These are phyloP conservation scores for Macrolepiota fuliginosa DNA, from an alignment of 768 basidiomycete species.

Conservation along the genomic window DNA sequence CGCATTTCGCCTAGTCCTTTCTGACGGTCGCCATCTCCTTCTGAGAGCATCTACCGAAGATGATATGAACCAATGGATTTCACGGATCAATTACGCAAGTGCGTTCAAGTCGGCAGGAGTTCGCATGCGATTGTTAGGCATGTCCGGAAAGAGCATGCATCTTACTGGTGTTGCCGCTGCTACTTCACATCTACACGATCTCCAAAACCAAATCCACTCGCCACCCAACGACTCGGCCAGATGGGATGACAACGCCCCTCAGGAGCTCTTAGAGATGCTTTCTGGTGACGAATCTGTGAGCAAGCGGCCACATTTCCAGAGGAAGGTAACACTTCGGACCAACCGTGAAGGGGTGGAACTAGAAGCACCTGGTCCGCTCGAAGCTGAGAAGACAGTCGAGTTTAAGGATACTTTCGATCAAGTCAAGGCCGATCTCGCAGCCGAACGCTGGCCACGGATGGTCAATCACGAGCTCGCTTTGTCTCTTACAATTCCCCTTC, in stretches of 20 bases:
- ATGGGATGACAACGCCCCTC: conserved; percentile 44
- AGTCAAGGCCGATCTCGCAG: conserved; percentile 81
- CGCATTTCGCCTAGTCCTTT: conserved; percentile 75
- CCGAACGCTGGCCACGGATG: conserved; percentile 28
- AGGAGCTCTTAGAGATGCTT: conserved; percentile 40
- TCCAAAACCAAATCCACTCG: conserved; percentile 40
- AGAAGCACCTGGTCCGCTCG: conserved; percentile 43
- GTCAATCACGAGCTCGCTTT: background rate
- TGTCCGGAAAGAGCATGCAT: conserved; percentile 69
- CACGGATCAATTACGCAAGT: conserved; percentile 90
- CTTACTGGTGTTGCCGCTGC: conserved; percentile 86
- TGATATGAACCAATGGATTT: conserved; percentile 89
- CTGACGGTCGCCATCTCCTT: conserved; percentile 78
- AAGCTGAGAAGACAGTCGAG: conserved; percentile 58
- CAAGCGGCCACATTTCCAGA: conserved; percentile 21
- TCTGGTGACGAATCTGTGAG: conserved; percentile 26
- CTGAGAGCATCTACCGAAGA: conserved; percentile 67
- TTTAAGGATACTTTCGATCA: conserved; percentile 83
- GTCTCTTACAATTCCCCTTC: background rate
- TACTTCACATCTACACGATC: conserved; percentile 74
- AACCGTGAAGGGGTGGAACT: conserved; percentile 32
- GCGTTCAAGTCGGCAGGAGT: conserved; percentile 86
- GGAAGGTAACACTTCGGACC: conserved; percentile 28
- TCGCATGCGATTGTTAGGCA: conserved; percentile 71
- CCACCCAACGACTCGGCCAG: conserved; percentile 24